Evolutionary conservation across 805 yeast species (phyloP), one percentile per base, ranked within the genome.

Genomic region (Ogataea trehalophila): DNA sequence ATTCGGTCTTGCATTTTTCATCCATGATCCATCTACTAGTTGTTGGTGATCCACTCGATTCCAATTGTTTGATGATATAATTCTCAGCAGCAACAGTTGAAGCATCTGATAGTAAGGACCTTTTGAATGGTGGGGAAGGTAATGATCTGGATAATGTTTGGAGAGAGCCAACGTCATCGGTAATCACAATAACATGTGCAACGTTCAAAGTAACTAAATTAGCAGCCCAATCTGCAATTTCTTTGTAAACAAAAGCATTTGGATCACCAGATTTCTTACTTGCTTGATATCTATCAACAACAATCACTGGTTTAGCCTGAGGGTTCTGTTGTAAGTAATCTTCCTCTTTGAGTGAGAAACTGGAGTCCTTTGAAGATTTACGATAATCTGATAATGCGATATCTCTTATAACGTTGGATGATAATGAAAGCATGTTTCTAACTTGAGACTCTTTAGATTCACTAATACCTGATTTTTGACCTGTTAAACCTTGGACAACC

Each of bases 211-310:
- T 81, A 34, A 90, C 79, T 51, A 94, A 69, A 57, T 76, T 74
- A 0, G 94, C 82, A 0, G 95, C 87, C 97, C 97, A 94, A 41
- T 87, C 95, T 0, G 97, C 86, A 13, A 94, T 58, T 55, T 81
- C 83, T 51, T 79, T 77, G 61, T 84, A 87, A 17, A 87, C 73
- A 56, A 86, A 85, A 5, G 82, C 77, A 56, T 85, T 80, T 4
- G 74, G 69, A 40, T 69, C 70, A 45, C 77, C 80, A 3, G 87
- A 72, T 54, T 76, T 81, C 41, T 79, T 76, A 33, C 78, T 67
- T 1, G 76, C 67, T 29, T 75, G 70, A 63, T 78, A 90, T 58
- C 92, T 76, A 62, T 87, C 88, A 47, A 91, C 80, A 2, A 91
- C 92, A 53, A 91, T 74, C 1, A 91, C 88, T 1, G 97, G 97